These are phyloP conservation scores for Flaveria sonorensis DNA, from an alignment of 129 eudicot genomes.

Conservation along the genomic window DNA sequence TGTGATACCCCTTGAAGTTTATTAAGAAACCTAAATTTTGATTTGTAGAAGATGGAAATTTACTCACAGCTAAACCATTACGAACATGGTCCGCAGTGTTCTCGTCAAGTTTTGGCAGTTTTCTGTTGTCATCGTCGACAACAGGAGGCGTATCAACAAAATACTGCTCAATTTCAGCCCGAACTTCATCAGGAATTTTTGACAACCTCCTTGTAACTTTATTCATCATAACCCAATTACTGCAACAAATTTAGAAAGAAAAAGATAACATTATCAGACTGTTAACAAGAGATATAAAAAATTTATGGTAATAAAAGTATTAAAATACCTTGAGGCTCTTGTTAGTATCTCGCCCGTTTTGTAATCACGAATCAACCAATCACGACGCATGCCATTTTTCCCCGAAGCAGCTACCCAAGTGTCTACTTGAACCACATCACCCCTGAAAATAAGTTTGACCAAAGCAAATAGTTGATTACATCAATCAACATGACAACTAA, in stretches of 20 bases:
- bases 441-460: conserved; percentile 48
- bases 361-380: conserved; percentile 91
- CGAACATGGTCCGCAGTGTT: conserved; percentile 69
- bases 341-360: conserved; percentile 78
- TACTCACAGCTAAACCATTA: conserved; percentile 78
- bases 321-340: conserved; percentile 81
- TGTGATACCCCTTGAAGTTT: too few relatives aligned
- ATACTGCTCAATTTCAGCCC: conserved; percentile 72
- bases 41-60: neutral
- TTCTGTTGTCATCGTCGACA: conserved; percentile 73
- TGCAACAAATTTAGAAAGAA: conserved; percentile 32
- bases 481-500: neutral
- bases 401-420: conserved; percentile 99
- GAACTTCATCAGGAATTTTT: conserved; percentile 93
- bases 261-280: neutral
- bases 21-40: neutral
- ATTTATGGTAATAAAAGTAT: neutral
- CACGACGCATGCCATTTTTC: conserved; percentile 96
- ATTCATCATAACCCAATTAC: conserved; percentile 99
- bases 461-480: conserved; percentile 17
- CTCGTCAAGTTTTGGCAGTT: conserved; percentile 84
- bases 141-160: conserved; percentile 90
- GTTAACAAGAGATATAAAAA: neutral
- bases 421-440: conserved; percentile 96
- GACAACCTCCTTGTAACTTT: conserved; percentile 81